Base-by-base conservation (phyloP, 371 early-diverging fungal genomes). In the Saksenaea oblongispora region DNA sequence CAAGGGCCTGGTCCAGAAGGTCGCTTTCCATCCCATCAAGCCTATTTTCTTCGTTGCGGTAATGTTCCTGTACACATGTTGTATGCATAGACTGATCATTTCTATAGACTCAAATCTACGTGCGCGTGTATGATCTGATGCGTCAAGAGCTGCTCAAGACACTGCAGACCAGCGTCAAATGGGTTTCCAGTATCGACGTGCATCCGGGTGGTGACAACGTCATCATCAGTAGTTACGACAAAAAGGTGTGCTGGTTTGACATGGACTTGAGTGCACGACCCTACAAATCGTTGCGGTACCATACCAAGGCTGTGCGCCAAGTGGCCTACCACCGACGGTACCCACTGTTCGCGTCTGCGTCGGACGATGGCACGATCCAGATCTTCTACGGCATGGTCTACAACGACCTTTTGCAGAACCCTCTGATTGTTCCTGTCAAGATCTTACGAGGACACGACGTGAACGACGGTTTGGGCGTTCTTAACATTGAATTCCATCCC, bases 341-440 rank as follows among this genome's bases (percentile, higher is more conserved):
- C 77, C 99, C 99, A 34, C 80, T 98, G 42, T 97, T 98, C 84
- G 97, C 97, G 17, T 91, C 94, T 0, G 87, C 93, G 41, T 89
- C 93, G 11, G 98, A 98, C 73, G 99, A 98, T 66, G 95, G 97
- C 28, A 84, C 89, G 28, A 87, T 97, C 15, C 95, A 96, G 70
- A 83, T 98, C 27, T 97, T 96, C 89, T 95, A 98, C 79, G 96
- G 95, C 56, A 97, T 92, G 93, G 97, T 98, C 34, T 98, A 95
- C 79, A 86, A 88, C 55, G 97, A 96, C 74, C 77, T 98, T 66
- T 78, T 97, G 69, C 90, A 91, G 76, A 96, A 98, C 80, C 99
- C 99, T 53, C 80, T 97, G 69, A 94, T 98, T 76, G 98, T 97
- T 26, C 99, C 99, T n/a, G 90, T 98, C 47, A 97, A 97, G 85